Base-by-base conservation (phyloP, 345 rosid genomes). In the Acer saccharum region DNA sequence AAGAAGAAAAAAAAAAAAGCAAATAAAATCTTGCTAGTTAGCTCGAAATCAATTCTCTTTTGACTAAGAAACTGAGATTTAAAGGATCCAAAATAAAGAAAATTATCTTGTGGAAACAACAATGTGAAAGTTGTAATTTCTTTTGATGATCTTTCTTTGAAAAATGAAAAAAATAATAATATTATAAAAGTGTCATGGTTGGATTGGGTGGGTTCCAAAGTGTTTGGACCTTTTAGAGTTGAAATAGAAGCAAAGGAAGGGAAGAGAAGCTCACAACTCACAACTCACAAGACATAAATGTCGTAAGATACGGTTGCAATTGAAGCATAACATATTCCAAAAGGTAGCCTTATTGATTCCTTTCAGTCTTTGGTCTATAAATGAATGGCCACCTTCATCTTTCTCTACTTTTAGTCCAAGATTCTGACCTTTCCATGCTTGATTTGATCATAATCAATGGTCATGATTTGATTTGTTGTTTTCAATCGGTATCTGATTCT, bases 401-500 rank as follows among this genome's bases (percentile, higher is more conserved):
- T 18, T 48, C 46, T 17, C 23, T 18, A 13, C 44, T 58, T 27
- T 35, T 48, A 50, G 62, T 74, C 44, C 46, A 64, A 63, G 69
- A 74, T 48, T 29, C 77, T 54, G 23, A 75, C 20, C 43, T 55
- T 39, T 68, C 3, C 16, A 23, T 8, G 48, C 0, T 39, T 55
- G 17, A 13, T 39, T 18, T 10, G 35, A 70, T 70, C 16, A 32
- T n/a, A 60, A 39, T 20, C 54, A 67, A 66, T 66, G 71, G 71
- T 54, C 52, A 27, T 23, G 43, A 29, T 27, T 75, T 21, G 44
- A 18, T 52, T 75, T 75, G 54, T 32, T 35, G 16, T 65, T 60
- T 75, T 65, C 48, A 4, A 32, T 66, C 21, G 20, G 71, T 39
- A 75, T 75, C 78, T 66, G 64, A n/a, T 75, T 75, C 71, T 75